Evolutionary conservation across 768 basidiomycete genomes (phyloP).

Genomic region (Phaeolepiota aurea): DNA sequence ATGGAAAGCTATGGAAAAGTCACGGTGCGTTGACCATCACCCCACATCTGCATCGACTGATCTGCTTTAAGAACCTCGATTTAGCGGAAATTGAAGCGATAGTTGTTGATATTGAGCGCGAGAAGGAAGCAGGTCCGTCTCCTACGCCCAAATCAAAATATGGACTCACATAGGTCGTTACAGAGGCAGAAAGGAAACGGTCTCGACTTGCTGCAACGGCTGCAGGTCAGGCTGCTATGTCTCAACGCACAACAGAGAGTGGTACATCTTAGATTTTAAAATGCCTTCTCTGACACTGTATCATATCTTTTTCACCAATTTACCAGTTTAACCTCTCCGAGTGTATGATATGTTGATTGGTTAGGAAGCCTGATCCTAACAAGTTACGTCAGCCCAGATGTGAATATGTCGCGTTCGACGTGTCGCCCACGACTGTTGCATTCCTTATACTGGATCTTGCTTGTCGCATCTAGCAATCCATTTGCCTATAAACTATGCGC

Average conservation of each 20-base stretch:
- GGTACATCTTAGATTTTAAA: slow-evolving; percentile 13
- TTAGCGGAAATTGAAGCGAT: slow-evolving; percentile 85
- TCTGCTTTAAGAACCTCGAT: slow-evolving; percentile 61
- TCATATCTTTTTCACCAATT: no score
- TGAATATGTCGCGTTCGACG: no score
- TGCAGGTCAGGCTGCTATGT: slow-evolving; percentile 85
- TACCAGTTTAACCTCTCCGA: no score
- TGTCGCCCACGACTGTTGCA: no score
- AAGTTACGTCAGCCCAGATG: no score
- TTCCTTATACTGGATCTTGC: no score
- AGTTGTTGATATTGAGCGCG: slow-evolving; percentile 88
- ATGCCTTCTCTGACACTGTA: no score
- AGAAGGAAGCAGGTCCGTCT: slow-evolving; percentile 86
- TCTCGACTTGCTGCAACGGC: slow-evolving; percentile 86
- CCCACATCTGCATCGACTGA: slow-evolving; percentile 3
- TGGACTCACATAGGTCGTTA: slow-evolving; percentile 3
- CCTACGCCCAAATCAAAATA: background rate
- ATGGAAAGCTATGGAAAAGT: slow-evolving; percentile 95
- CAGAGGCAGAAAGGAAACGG: slow-evolving; percentile 94
- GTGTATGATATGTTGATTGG: no score
- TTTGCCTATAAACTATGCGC: no score
- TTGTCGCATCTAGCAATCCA: no score
- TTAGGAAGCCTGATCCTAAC: no score
- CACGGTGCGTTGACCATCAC: slow-evolving; percentile 47
- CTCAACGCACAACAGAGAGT: slow-evolving; percentile 39